A percentile compares a stretch with the other conserved stretches of the same genome.
Conservation (phyloP, 75 land plant genomes). For the Picea sitchensis region DNA sequence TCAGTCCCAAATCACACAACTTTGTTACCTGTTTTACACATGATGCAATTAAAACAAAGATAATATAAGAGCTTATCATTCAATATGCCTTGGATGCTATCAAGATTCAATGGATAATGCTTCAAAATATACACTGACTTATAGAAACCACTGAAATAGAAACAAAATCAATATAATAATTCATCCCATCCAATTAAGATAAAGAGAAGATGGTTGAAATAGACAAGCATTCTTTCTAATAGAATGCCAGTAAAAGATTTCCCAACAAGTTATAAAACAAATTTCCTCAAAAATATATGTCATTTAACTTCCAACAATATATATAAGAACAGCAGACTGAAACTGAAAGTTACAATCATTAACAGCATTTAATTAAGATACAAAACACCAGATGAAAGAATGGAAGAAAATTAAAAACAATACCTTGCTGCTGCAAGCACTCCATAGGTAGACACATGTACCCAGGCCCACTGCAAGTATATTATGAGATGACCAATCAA, state of each 20-base stretch:
- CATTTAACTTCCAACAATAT: not conserved
- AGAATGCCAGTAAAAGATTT: not conserved
- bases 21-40: constrained; percentile 75
- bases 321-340: too few species aligned
- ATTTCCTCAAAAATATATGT: not conserved
- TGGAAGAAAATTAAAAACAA: not conserved
- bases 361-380: too few species aligned
- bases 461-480: constrained; percentile 97
- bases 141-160: not conserved
- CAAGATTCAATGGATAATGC: not conserved
- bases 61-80: not conserved
- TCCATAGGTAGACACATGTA: constrained; percentile 98
- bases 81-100: not conserved
- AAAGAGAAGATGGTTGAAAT: not conserved
- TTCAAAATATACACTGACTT: not conserved
- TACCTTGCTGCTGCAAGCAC: constrained; percentile 92
- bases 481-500: constrained; percentile 99
- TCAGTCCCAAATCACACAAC: constrained; percentile 88
- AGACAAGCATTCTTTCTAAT: not conserved
- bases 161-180: too few species aligned
- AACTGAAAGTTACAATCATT: too few species aligned
- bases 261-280: not conserved
- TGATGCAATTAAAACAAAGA: not conserved
- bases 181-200: not conserved
- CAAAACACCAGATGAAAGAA: too few species aligned